A percentile compares a stretch with the other conserved stretches of the same genome.
Conservation (phyloP, 805 yeast species). For the Candida stauntonica region DNA sequence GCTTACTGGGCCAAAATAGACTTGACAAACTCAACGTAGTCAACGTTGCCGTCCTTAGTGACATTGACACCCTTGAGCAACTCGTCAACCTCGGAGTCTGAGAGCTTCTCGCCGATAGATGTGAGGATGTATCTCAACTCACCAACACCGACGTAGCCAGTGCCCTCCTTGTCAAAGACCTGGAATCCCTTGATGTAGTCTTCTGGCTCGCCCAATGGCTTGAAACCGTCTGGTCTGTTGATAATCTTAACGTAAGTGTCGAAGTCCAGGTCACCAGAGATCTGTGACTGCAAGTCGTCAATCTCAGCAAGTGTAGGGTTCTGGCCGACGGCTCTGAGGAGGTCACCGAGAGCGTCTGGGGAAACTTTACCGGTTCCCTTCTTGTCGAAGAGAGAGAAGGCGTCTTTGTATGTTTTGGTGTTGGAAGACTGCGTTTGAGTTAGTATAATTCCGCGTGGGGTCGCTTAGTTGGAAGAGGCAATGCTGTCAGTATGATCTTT, state of each 20-base stretch:
- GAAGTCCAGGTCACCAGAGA: conserved; percentile 51
- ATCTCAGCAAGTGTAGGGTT: conserved; percentile 94
- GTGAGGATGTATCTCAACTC: conserved; percentile 93
- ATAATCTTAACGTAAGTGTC: conserved; percentile 73
- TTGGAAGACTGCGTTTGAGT: conserved; percentile 21
- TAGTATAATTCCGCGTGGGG: neutral
- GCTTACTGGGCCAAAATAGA: conserved; percentile 78
- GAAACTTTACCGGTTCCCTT: conserved; percentile 93
- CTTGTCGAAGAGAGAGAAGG: conserved; percentile 94
- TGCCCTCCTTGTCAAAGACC: conserved; percentile 92
- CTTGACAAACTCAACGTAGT: conserved; percentile 92
- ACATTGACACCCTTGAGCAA: conserved; percentile 92
- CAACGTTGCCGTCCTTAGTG: conserved; percentile 90
- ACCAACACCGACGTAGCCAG: conserved; percentile 96
- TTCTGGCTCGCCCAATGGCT: conserved; percentile 76
- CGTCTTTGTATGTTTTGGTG: conserved; percentile 66
- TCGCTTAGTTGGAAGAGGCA: neutral
- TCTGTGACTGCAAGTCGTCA: conserved; percentile 45
- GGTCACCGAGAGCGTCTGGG: conserved; percentile 80
- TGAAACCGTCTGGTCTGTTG: conserved; percentile 84
- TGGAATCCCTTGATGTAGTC: conserved; percentile 96
- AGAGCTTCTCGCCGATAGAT: conserved; percentile 89
- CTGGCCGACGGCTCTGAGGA: conserved; percentile 95
- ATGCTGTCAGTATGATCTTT: neutral
- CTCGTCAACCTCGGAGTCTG: conserved; percentile 92